Conservation (phyloP, 768 basidiomycete species). For the Dacryopinax spathularia region DNA sequence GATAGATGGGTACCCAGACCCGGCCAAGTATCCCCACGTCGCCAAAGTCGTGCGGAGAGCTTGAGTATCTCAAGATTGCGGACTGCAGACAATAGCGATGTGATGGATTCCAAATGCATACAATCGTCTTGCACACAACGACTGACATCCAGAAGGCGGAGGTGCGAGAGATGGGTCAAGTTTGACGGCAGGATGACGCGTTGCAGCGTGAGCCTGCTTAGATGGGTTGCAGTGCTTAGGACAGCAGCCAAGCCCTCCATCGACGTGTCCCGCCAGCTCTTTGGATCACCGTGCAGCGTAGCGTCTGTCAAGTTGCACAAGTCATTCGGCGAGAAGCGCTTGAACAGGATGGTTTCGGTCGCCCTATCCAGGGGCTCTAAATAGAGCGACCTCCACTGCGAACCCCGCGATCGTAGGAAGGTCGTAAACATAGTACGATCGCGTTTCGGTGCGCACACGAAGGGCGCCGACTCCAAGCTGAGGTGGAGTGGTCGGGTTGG, state of each 20-base stretch:
- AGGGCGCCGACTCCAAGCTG: background rate
- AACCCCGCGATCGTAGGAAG: background rate
- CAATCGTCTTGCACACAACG: background rate
- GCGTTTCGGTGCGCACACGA: background rate
- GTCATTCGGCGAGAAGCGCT: background rate
- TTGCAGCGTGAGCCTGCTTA: background rate
- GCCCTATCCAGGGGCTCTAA: background rate
- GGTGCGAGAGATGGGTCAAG: background rate
- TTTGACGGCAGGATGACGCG: background rate
- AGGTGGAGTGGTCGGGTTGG: background rate
- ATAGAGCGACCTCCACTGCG: background rate
- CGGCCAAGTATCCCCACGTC: background rate
- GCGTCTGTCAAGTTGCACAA: background rate
- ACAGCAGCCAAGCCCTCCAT: background rate
- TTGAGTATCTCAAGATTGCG: background rate
- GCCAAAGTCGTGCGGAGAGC: background rate
- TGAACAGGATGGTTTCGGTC: background rate
- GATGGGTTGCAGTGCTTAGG: background rate
- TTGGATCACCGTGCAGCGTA: background rate
- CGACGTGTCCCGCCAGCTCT: background rate
- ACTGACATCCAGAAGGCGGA: background rate
- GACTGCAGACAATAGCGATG: background rate
- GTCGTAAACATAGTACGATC: background rate
- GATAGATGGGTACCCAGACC: background rate
- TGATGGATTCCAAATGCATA: background rate